Evolutionary conservation across 78 protist species (phyloP).

Genomic region (Speleostelium caveatum): DNA sequence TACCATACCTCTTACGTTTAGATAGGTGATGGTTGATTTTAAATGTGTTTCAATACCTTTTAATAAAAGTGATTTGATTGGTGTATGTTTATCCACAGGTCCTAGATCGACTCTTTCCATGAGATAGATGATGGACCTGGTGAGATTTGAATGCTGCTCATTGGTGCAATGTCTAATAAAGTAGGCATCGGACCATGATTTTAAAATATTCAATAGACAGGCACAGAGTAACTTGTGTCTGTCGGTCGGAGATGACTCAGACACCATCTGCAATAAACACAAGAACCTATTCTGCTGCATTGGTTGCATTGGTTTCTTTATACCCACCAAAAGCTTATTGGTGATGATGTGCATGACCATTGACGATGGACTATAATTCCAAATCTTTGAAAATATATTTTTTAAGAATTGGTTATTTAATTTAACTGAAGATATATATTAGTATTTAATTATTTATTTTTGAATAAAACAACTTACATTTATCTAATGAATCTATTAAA

Average conservation of each 20-base stretch:
- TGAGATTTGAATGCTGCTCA: slow-evolving; percentile 36
- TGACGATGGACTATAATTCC: not conserved
- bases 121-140: slow-evolving; percentile 38
- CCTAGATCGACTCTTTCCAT: not conserved
- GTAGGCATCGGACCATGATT: slow-evolving; percentile 50
- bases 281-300: not conserved
- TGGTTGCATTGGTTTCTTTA: not conserved
- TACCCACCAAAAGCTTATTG: not conserved
- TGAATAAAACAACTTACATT: not conserved
- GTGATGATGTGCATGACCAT: not conserved
- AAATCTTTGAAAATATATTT: not conserved
- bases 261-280: too few species aligned
- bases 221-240: not conserved
- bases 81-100: not conserved
- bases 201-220: slow-evolving; percentile 33
- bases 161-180: slow-evolving; percentile 41
- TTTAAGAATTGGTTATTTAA: not conserved
- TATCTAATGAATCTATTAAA: slow-evolving; percentile 8
- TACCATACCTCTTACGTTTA: slow-evolving; percentile 59
- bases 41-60: slow-evolving; percentile 57
- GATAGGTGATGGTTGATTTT: slow-evolving; percentile 26
- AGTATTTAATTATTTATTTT: not conserved
- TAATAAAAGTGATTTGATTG: not conserved
- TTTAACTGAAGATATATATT: not conserved
- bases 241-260: too few species aligned